Percentiles rank a stretch among this genome's conserved stretches.
phyloP scores from a whole-genome alignment of 2,329 filamentous ascomycete genomes.

The Penicillium olsonii region DNA sequence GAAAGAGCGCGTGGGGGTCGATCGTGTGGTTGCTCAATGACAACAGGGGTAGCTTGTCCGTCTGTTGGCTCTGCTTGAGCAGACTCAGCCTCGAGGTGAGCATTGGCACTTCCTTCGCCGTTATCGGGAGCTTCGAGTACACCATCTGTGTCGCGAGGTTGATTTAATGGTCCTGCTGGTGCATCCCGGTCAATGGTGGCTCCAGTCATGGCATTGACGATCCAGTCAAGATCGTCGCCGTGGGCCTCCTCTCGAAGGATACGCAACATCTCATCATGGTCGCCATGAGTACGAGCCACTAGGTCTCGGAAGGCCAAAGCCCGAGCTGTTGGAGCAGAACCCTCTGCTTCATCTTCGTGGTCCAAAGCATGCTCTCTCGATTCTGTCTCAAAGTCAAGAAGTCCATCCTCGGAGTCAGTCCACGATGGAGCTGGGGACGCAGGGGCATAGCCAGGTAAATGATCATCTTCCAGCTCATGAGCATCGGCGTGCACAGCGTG shows the following conservation, averaged over 20 bases:
- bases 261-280: constrained; percentile 59
- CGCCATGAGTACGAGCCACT: constrained; percentile 61
- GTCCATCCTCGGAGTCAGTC: constrained; percentile 21
- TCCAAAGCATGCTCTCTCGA: background rate
- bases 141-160: background rate
- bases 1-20: constrained; percentile 22
- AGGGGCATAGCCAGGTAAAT: constrained; percentile 7
- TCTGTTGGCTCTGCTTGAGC: background rate
- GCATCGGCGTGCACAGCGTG: constrained; percentile 11
- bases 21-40: constrained; percentile 10
- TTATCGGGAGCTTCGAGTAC: background rate
- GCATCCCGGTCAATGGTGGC: constrained; percentile 10
- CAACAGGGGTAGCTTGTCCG: background rate
- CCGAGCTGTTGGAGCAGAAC: constrained; percentile 26
- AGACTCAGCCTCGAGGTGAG: background rate
- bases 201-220: constrained; percentile 56
- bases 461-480: constrained; percentile 7
- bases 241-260: constrained; percentile 64
- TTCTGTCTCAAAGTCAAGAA: constrained; percentile 8
- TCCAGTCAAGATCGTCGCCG: constrained; percentile 60
- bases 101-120: background rate
- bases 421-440: constrained; percentile 18
- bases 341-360: background rate
- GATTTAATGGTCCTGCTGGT: constrained; percentile 5
- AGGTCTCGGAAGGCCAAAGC: constrained; percentile 55